Evolutionary conservation across 768 basidiomycete genomes (phyloP), one percentile per base, ranked within the genome.

Genomic region (Psilocybe subaeruginosa): DNA sequence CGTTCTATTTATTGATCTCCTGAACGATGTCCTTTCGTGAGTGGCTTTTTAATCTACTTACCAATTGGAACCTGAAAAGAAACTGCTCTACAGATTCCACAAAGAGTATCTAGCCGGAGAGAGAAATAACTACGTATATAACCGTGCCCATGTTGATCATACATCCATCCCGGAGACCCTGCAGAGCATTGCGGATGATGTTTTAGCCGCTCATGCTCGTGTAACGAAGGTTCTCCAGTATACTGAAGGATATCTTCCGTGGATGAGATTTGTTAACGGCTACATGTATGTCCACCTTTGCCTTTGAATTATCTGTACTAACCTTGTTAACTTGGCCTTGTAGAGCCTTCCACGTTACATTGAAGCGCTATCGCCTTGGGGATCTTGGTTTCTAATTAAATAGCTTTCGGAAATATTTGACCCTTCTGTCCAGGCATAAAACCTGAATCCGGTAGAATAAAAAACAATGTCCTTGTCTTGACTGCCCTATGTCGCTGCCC

Each of bases 91-190:
- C 41, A 59, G 58, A 16, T 59, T 59, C 43, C 41, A 59, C 33
- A 59, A 59, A 37, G 58, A 59, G 47, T 54, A 33, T 31, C 41
- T 59, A 9, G 50, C 58, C 6, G 58, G 58, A 59, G 58, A 59
- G 37, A 59, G 27, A 16, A 53, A 59, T 39, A 59, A 59, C 19
- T 59, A 59, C 23, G 43, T 59, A 12, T 54, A 49, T 31, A 52
- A 35, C 14, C 49, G 51, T 19, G 58, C 58, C 7, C 30, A 53
- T 19, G 45, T 47, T 14, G 8, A 27, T 1, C 27, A 54, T 16
- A 59, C 23, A 27, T 27, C 39, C 8, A 19, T 59, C 4, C 50
- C 8, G 3, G 52, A 59, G 5, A 41, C 58, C 23, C 51, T 59
- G 6, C 58, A 47, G 31, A 51, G 43, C 17, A 37, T 45, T 1